Conservation (phyloP, 768 basidiomycete genomes). For the Coprinopsis sp. region DNA sequence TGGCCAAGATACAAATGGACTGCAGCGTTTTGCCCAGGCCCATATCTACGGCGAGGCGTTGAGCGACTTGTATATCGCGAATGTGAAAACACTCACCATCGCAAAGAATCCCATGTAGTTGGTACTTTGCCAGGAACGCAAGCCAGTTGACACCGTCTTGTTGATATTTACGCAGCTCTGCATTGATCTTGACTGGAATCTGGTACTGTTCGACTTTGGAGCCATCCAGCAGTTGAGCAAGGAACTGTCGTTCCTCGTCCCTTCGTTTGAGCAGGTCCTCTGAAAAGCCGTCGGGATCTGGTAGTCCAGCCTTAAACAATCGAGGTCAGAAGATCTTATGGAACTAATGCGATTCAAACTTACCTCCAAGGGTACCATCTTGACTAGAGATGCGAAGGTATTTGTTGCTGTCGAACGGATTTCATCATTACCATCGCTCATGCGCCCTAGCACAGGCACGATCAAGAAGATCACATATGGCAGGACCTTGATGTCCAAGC, state of each 20-base stretch:
- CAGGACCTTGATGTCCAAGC: constrained; percentile 87
- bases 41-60: constrained; percentile 67
- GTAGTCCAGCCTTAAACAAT: constrained; percentile 99
- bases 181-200: constrained; percentile 85
- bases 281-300: constrained; percentile 91
- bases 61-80: not conserved
- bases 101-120: constrained; percentile 95
- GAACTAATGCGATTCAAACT: constrained; percentile 12
- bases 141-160: constrained; percentile 99
- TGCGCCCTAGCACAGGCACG: constrained; percentile 92
- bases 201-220: constrained; percentile 88
- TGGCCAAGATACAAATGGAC: constrained; percentile 93
- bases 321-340: constrained; percentile 2
- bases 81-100: constrained; percentile 61
- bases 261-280: constrained; percentile 81
- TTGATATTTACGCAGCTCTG: constrained; percentile 94
- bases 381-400: constrained; percentile 93
- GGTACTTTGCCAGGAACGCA: constrained; percentile 96
- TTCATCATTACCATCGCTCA: constrained; percentile 93
- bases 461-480: constrained; percentile 97
- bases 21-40: constrained; percentile 97
- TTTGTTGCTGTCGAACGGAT: constrained; percentile 94
- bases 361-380: constrained; percentile 98
- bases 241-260: constrained; percentile 83
- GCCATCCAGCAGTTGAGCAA: constrained; percentile 91